These are phyloP conservation scores for Mortierella sp. DNA, from an alignment of 371 early-diverging fungal genomes.

Conservation along the genomic window DNA sequence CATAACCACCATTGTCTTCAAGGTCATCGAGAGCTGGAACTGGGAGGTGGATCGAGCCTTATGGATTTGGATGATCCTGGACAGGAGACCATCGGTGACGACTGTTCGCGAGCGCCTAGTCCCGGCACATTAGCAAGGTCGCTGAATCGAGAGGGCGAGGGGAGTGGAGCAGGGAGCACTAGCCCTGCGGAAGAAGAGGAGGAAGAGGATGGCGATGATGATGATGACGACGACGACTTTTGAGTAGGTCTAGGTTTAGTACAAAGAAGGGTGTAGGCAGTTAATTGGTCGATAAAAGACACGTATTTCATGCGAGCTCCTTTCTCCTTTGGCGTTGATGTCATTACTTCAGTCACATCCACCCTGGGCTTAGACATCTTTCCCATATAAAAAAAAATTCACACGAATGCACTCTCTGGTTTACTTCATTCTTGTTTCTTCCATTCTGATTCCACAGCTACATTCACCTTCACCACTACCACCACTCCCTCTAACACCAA, in stretches of 20 bases:
- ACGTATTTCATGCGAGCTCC: not conserved
- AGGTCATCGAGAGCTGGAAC: conserved; percentile 1
- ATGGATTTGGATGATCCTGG: conserved; percentile 27
- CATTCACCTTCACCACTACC: too few species aligned
- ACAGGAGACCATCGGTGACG: not conserved
- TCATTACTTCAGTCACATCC: not conserved
- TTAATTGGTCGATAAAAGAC: not conserved
- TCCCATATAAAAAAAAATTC: not conserved
- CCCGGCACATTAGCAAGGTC: conserved; percentile 27
- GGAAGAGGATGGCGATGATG: conserved; percentile 23
- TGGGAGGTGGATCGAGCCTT: conserved; percentile 12
- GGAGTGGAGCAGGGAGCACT: conserved; percentile 34
- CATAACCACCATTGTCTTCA: conserved; percentile 15
- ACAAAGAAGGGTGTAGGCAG: not conserved
- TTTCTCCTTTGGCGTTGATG: not conserved
- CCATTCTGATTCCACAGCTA: too few species aligned
- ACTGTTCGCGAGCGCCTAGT: conserved; percentile 16
- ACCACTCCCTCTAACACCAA: too few species aligned
- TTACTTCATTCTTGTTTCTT: too few species aligned
- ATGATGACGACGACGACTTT: conserved; percentile 12
- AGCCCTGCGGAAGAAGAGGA: conserved; percentile 39
- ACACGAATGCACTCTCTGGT: too few species aligned
- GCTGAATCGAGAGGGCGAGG: conserved; percentile 24
- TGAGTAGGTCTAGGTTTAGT: not conserved
- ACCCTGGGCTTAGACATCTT: conserved; percentile 6